Evolutionary conservation across 768 basidiomycete genomes (phyloP).

Genomic region (Austroboletus eburneus): DNA sequence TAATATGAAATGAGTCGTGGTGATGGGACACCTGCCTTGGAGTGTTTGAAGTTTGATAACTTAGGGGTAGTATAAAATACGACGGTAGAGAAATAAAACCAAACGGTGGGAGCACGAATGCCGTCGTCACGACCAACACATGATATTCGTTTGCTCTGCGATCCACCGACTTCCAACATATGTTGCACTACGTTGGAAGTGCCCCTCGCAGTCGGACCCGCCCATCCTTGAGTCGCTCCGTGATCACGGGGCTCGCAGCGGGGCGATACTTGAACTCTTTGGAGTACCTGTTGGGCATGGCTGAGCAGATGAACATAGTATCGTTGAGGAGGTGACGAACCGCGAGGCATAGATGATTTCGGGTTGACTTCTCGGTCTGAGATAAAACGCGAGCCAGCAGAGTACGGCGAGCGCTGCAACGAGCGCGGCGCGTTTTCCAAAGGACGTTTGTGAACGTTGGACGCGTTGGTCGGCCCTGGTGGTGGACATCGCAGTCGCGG

Average conservation of each 20-base stretch:
- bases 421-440: slow-evolving; percentile 45
- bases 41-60: too few species aligned
- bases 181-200: slow-evolving; percentile 33
- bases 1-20: too few species aligned
- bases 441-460: slow-evolving; percentile 36
- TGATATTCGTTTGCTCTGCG: too few species aligned
- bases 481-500: slow-evolving; percentile 16
- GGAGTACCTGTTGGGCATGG: slow-evolving; percentile 59
- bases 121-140: too few species aligned
- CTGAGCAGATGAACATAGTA: background rate
- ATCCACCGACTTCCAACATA: too few species aligned
- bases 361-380: slow-evolving; percentile 32
- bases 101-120: too few species aligned
- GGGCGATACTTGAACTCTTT: slow-evolving; percentile 79
- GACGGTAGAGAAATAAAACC: too few species aligned
- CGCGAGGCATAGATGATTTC: slow-evolving; percentile 59
- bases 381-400: slow-evolving; percentile 41
- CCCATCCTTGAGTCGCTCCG: slow-evolving; percentile 71
- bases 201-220: slow-evolving; percentile 69
- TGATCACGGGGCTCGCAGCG: slow-evolving; percentile 80
- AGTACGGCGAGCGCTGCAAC: slow-evolving; percentile 38
- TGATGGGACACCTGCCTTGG: too few species aligned
- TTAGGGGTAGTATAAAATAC: too few species aligned
- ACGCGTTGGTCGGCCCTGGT: slow-evolving; percentile 28
- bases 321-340: slow-evolving; percentile 35